Evolutionary conservation across 495 filamentous ascomycete genomes (phyloP).

Genomic region (Tuber calosporum): DNA sequence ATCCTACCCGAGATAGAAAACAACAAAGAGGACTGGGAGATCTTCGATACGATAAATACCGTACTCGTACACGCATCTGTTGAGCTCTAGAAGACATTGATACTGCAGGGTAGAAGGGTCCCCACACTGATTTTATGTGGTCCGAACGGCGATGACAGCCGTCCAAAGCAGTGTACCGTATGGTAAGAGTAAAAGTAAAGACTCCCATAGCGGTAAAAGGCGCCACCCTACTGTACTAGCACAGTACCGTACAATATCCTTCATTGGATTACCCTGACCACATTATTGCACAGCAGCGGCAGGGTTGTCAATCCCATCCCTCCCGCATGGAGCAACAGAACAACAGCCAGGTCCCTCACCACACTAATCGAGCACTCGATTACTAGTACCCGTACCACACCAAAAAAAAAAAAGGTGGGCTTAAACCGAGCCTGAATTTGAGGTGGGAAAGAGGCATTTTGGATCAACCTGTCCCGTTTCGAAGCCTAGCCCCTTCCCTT

Average conservation of each 20-base stretch:
- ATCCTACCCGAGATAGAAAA: background rate
- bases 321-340: slow-evolving; percentile 2
- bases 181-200: background rate
- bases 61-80: background rate
- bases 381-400: background rate
- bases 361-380: too few species aligned
- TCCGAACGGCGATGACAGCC: background rate
- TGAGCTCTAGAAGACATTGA: background rate
- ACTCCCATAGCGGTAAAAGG: background rate
- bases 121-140: background rate
- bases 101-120: background rate
- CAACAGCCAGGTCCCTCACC: slow-evolving; percentile 1
- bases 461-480: background rate
- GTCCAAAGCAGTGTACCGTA: background rate
- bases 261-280: too few species aligned
- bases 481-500: background rate
- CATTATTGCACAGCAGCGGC: background rate
- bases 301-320: slow-evolving; percentile 2
- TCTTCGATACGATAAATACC: background rate
- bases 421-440: background rate
- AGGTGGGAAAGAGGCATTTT: background rate
- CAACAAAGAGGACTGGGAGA: background rate
- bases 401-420: background rate
- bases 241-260: background rate
- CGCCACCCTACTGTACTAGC: too few species aligned